Percentiles rank a stretch among this genome's conserved stretches.
These are phyloP conservation scores for Odontarrhena argentea DNA, from an alignment of 345 rosid species.

Conservation along the genomic window DNA sequence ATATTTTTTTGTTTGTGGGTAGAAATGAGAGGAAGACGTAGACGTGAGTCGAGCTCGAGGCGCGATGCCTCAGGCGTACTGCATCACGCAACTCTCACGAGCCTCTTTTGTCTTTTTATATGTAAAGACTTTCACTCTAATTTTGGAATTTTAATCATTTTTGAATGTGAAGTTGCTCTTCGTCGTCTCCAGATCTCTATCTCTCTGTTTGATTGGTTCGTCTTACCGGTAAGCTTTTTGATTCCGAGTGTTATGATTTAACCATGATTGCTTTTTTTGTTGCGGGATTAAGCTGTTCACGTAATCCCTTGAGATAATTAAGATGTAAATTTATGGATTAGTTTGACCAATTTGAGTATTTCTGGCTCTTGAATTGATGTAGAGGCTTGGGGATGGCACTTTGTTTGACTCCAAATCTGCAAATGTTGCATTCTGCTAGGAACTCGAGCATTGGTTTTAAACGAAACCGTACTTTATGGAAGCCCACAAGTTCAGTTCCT, in stretches of 20 bases:
- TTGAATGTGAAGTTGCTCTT: constrained; percentile 31
- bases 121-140: not conserved
- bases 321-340: not conserved
- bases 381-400: constrained; percentile 55
- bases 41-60: constrained; percentile 68
- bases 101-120: constrained; percentile 43
- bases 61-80: constrained; percentile 45
- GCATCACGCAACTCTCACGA: constrained; percentile 74
- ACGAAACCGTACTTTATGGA: constrained; percentile 26
- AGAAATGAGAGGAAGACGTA: constrained; percentile 37
- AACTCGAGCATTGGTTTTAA: constrained; percentile 42
- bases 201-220: not conserved
- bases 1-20: constrained; percentile 41
- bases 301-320: not conserved
- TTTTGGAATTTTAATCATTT: not conserved
- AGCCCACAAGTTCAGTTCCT: constrained; percentile 6
- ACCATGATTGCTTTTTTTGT: constrained; percentile 16
- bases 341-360: constrained; percentile 4
- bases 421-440: constrained; percentile 39
- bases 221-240: constrained; percentile 27
- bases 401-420: constrained; percentile 44
- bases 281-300: not conserved
- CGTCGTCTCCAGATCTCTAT: constrained; percentile 18
- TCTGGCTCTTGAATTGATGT: constrained; percentile 1
- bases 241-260: constrained; percentile 15